Evolutionary conservation across 2,329 filamentous ascomycete genomes (phyloP), one percentile per base, ranked within the genome.

Genomic region (Ceratocystis smalleyi): DNA sequence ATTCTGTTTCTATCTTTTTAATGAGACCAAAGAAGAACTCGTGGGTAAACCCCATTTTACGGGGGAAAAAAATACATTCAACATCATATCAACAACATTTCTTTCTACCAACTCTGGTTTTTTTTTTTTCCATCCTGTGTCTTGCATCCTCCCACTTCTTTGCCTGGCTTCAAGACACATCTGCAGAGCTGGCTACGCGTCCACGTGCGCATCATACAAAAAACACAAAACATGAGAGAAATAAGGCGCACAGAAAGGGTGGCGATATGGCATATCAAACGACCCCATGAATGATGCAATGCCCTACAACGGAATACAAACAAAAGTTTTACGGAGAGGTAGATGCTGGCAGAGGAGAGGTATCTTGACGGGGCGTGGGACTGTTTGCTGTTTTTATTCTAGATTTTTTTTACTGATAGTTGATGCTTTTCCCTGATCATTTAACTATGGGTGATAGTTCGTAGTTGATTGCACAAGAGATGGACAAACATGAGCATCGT

Each of bases 11-110:
- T 57, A 57, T 35, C 15, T 57, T 63, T 57, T 63, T 59, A 47
- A 63, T 57, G 54, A 63, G 40, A 64, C 54, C 55, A 63, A 63
- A 63, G 61, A 62, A 62, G 22, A 62, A 51, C 35, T 32, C 35
- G 15, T 30, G 15, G 51, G 51, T 32, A 30, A 17, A 57, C 3
- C 43, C 59, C 15, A 17, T 43, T 30, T 57, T 5, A n/a, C n/a
- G 51, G 54, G 27, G 17, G 3, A 57, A 57, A 55, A n/a, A 57
- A 57, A 8, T 57, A 57, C 54, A 35, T 35, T 24, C 8, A 51
- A 22, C 47, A 51, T 24, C 47, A 49, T 49, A 19, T 49, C 47
- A 49, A 51, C 47, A 12, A 40, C 35, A 10, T 40, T 12, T 40
- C 10, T 40, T 15, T 40, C 3, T 15, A 40, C 35, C 3, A 40